These are phyloP conservation scores for Fusarium dlaminii DNA, from an alignment of 2,329 filamentous ascomycete genomes.

Conservation along the genomic window DNA sequence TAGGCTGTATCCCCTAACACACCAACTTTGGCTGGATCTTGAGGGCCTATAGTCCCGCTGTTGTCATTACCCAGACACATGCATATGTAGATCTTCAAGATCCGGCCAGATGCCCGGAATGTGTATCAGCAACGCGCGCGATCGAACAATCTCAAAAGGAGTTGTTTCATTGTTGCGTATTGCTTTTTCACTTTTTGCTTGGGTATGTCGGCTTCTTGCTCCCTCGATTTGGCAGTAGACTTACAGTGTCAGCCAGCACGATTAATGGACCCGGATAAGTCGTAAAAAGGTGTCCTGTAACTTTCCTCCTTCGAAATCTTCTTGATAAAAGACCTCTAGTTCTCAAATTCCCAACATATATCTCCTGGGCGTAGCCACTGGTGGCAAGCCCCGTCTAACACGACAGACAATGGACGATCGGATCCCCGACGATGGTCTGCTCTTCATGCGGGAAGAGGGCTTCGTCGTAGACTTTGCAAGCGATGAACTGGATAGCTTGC, in stretches of 20 bases:
- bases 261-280: conserved; percentile 12
- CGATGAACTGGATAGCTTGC: background rate
- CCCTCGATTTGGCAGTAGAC: rapidly evolving
- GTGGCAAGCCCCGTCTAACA: background rate
- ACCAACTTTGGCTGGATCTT: background rate
- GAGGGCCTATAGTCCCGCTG: background rate
- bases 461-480: background rate
- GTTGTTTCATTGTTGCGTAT: background rate
- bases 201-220: background rate
- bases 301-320: background rate
- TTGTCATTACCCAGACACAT: background rate
- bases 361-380: background rate
- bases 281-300: conserved; percentile 17
- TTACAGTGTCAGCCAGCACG: background rate
- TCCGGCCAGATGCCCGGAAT: background rate
- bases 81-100: background rate
- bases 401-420: background rate
- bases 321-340: background rate
- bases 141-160: background rate
- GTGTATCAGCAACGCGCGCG: background rate
- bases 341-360: background rate
- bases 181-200: background rate
- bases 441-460: background rate
- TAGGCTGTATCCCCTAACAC: background rate
- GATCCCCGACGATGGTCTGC: background rate